These are phyloP conservation scores for Scedosporium dehoogii DNA, from an alignment of 2,329 filamentous ascomycete genomes.

Conservation along the genomic window DNA sequence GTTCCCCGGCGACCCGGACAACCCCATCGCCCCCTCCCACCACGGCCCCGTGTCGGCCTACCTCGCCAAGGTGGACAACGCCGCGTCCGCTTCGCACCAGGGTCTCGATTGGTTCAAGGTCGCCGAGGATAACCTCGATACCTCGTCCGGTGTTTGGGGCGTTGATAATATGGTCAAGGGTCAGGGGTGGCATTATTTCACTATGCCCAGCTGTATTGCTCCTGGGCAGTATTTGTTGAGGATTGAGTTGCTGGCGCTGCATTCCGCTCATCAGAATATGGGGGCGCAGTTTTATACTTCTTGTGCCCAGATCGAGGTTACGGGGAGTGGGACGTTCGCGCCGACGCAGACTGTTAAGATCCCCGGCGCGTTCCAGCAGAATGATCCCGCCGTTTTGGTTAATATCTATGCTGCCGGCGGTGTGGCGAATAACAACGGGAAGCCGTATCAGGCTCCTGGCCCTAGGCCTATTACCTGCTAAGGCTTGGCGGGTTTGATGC, in stretches of 20 bases:
- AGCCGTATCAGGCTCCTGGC: constrained; percentile 20
- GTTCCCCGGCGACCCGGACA: constrained; percentile 35
- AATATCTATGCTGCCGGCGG: constrained; percentile 35
- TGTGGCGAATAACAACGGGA: constrained; percentile 29
- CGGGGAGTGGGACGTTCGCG: constrained; percentile 40
- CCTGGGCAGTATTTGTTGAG: constrained; percentile 45
- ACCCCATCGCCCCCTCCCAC: constrained; percentile 44
- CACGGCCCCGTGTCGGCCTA: constrained; percentile 45
- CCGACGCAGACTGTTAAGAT: constrained; percentile 31
- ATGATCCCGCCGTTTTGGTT: constrained; percentile 32
- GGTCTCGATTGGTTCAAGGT: constrained; percentile 46
- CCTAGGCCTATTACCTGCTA: constrained; percentile 6
- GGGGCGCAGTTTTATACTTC: constrained; percentile 44
- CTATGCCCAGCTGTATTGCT: constrained; percentile 38
- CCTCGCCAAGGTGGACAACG: constrained; percentile 42
- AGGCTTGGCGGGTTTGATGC: background rate
- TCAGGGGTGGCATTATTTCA: constrained; percentile 37
- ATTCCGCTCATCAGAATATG: constrained; percentile 31
- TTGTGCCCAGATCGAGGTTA: constrained; percentile 48
- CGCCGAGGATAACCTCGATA: constrained; percentile 37
- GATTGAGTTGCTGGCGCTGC: constrained; percentile 39
- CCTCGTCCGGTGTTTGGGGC: constrained; percentile 33
- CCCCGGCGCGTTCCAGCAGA: constrained; percentile 32
- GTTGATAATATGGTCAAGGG: constrained; percentile 33
- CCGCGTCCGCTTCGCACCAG: constrained; percentile 28